Base-by-base conservation (phyloP, 345 rosid genomes). In the Populus pruinosa region DNA sequence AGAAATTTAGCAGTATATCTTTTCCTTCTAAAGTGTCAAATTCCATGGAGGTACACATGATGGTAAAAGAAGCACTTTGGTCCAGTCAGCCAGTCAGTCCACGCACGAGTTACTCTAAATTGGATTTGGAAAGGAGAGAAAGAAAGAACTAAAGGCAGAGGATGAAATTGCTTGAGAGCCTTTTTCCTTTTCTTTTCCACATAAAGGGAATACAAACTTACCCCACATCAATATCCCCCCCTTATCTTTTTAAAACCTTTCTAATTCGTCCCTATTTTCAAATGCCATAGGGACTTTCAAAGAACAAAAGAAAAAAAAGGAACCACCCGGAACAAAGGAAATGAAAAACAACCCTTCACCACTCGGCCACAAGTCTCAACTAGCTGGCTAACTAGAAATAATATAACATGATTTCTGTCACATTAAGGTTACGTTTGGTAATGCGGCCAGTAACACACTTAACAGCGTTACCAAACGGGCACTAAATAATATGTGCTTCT, bases 161-260 rank as follows among this genome's bases (percentile, higher is more conserved):
- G 41, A 76, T 35, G 69, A 50, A n/a, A 23, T 65, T 20, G 67
- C 43, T 29, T 13, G 8, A 27, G 56, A 33, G 56, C 44, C 39
- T 36, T 67, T 66, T 33, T 35, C 9, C 8, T 67, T 53, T 36
- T 53, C 66, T 56, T 55, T 56, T 11, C 23, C 61, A 50, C 23
- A 11, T 31, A 70, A 21, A 59, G 69, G 36, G 79, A 41, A 77
- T 69, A 70, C 68, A 59, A 74, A 44, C 29, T 4, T 17, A 8
- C 56, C 44, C 73, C 66, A 68, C 43, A 50, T 7, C 17, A 33
- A 9, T 18, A 44, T 18, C 18, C 16, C 23, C 13, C 43, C 44
- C 35, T 31, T 41, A 33, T 36, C 66, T 23, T 73, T 59, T n/a
- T 36, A 43, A 50, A 69, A n/a, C 43, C 70, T 75, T 21, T 47